Evolutionary conservation across 306 rosid genomes (phyloP).

Genomic region (Crotalaria pallida): DNA sequence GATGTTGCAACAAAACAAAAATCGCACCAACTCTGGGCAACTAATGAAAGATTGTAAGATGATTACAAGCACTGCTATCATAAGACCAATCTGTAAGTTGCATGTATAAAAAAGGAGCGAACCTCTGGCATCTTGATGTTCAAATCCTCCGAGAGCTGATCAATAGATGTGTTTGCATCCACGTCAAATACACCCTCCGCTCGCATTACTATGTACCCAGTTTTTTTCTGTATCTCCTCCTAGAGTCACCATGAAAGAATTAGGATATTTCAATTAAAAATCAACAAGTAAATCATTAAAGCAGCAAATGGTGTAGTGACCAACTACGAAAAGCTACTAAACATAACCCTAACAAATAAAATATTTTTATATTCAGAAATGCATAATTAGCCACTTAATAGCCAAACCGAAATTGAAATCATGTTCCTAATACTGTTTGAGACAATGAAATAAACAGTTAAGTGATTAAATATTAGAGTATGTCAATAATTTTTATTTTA

Average conservation of each 20-base stretch:
- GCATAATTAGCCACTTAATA: neutral
- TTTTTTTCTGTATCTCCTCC: conserved; percentile 99
- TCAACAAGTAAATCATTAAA: neutral
- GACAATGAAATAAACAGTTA: neutral
- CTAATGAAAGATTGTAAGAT: neutral
- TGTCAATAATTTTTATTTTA: neutral
- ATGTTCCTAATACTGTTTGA: neutral
- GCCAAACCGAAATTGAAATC: conserved; percentile 1
- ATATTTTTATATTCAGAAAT: neutral
- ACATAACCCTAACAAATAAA: neutral
- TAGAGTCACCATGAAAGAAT: conserved; percentile 29
- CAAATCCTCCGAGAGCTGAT: conserved; percentile 97
- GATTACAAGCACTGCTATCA: conserved; percentile 2
- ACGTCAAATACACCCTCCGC: conserved; percentile 93
- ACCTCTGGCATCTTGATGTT: conserved; percentile 96
- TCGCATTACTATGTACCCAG: conserved; percentile 97
- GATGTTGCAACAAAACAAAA: conserved; percentile 3
- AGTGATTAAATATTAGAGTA: neutral
- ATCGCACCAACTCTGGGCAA: neutral
- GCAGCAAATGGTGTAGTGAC: conserved; percentile 3
- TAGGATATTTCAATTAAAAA: neutral
- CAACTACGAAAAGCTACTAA: neutral
- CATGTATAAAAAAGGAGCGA: conserved; percentile 1
- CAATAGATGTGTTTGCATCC: conserved; percentile 95
- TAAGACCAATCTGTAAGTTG: neutral